A percentile compares a stretch with the other conserved stretches of the same genome.
Evolutionary conservation across 2,329 filamentous ascomycete genomes (phyloP).

Genomic region (Colletotrichum viniferum): DNA sequence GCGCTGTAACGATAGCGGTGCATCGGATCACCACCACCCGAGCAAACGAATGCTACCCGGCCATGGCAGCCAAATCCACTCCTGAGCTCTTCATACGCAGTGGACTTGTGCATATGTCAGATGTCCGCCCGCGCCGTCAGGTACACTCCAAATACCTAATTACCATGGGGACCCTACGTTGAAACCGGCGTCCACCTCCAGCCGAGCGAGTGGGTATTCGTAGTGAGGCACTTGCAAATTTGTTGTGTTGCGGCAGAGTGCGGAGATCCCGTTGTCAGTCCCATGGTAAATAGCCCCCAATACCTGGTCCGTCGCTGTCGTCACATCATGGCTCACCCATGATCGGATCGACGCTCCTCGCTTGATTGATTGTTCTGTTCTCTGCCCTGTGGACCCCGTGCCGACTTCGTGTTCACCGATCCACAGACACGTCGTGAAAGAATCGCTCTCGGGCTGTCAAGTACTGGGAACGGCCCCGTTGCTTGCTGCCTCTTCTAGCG

Average conservation of each 20-base stretch:
- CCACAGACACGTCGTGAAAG: neutral
- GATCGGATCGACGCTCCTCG: constrained; percentile 3
- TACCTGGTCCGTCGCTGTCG: neutral
- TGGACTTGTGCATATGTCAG: too few relatives aligned
- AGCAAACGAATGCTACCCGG: neutral
- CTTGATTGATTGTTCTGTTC: neutral
- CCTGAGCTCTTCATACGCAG: too few relatives aligned
- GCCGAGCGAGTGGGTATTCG: neutral
- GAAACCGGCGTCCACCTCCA: neutral
- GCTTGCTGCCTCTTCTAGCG: neutral
- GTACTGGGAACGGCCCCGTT: neutral
- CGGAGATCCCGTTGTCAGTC: neutral
- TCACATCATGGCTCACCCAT: constrained; percentile 1
- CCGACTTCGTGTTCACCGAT: neutral
- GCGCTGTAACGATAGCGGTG: neutral
- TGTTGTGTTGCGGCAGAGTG: neutral
- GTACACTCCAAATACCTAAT: too few relatives aligned
- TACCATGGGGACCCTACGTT: too few relatives aligned
- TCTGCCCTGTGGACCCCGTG: neutral
- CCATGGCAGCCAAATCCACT: neutral
- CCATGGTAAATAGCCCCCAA: neutral
- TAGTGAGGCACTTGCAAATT: too few relatives aligned
- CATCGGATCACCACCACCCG: neutral
- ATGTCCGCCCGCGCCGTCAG: too few relatives aligned
- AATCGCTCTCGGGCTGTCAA: neutral